A percentile compares a stretch with the other conserved stretches of the same genome.
Conservation (phyloP, 2,329 filamentous ascomycete genomes). For the Beauveria rudraprayagi region DNA sequence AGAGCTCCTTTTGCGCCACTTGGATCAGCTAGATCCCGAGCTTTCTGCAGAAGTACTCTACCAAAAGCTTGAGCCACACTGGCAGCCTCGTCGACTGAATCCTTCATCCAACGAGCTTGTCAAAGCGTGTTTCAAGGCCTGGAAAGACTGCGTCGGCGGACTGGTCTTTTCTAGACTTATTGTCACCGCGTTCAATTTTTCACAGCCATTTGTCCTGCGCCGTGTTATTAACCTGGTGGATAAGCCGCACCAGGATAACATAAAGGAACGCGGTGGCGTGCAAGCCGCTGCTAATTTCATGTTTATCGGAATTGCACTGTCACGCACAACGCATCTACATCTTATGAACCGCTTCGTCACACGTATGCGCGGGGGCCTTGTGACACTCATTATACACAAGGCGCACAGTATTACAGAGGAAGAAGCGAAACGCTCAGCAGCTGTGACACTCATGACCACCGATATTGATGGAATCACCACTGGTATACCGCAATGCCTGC, state of each 20-base stretch:
- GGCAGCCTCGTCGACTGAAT: background rate
- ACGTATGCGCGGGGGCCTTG: conserved; percentile 23
- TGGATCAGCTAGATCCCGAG: background rate
- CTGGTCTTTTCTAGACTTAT: background rate
- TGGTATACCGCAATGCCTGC: background rate
- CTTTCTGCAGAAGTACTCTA: background rate
- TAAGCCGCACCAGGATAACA: conserved; percentile 5
- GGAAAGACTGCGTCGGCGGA: conserved; percentile 10
- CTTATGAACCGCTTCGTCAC: conserved; percentile 20
- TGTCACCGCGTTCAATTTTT: background rate
- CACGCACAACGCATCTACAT: background rate
- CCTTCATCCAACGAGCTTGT: background rate
- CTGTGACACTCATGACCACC: conserved; percentile 1
- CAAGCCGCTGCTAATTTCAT: background rate
- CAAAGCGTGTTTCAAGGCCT: conserved; percentile 16
- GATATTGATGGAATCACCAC: background rate
- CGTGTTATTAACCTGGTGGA: conserved; percentile 14
- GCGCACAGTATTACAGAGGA: conserved; percentile 25
- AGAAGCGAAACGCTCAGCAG: conserved; percentile 19
- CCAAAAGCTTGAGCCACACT: background rate
- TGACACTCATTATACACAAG: conserved; percentile 41
- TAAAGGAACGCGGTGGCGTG: background rate
- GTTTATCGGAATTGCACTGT: background rate
- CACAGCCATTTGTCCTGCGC: background rate
- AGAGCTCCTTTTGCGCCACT: background rate